Conservation (phyloP, 768 basidiomycete genomes). For the Collybia sordida region DNA sequence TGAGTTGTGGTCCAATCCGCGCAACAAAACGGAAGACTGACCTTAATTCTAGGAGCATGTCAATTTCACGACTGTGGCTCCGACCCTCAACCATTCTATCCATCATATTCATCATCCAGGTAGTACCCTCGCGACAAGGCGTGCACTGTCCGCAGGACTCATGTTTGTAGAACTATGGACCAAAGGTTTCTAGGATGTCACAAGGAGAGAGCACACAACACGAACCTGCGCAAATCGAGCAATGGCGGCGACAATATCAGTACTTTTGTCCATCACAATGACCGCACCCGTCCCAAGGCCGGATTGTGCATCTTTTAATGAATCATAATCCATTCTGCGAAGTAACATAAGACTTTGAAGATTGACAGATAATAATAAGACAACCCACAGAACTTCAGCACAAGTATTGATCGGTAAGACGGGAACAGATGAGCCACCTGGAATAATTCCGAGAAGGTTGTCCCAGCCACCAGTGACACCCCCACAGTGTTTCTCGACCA, state of each 20-base stretch:
- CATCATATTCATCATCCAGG: constrained; percentile 99
- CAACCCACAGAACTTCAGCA: constrained; percentile 81
- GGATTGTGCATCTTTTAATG: constrained; percentile 93
- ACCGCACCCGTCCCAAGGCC: constrained; percentile 98
- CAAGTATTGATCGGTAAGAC: constrained; percentile 83
- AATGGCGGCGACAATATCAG: constrained; percentile 92
- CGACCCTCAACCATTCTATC: constrained; percentile 91
- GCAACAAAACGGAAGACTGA: constrained; percentile 32
- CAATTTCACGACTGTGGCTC: constrained; percentile 90
- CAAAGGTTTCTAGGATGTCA: not conserved
- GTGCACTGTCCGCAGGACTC: constrained; percentile 98
- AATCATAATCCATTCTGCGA: constrained; percentile 94
- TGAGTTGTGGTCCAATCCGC: not conserved
- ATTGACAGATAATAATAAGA: not conserved
- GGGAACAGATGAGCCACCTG: constrained; percentile 93
- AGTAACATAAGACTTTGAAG: constrained; percentile 3
- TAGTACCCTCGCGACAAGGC: constrained; percentile 92
- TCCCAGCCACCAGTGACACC: constrained; percentile 96
- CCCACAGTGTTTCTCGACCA: constrained; percentile 96
- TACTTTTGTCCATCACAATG: constrained; percentile 98
- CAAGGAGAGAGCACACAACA: constrained; percentile 1
- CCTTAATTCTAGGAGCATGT: constrained; percentile 97
- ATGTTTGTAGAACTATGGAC: constrained; percentile 88
- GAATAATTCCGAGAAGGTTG: constrained; percentile 94
- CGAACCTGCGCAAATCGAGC: constrained; percentile 84